phyloP scores from a whole-genome alignment of 768 basidiomycete species.

The Guyanaporus albipodus region DNA sequence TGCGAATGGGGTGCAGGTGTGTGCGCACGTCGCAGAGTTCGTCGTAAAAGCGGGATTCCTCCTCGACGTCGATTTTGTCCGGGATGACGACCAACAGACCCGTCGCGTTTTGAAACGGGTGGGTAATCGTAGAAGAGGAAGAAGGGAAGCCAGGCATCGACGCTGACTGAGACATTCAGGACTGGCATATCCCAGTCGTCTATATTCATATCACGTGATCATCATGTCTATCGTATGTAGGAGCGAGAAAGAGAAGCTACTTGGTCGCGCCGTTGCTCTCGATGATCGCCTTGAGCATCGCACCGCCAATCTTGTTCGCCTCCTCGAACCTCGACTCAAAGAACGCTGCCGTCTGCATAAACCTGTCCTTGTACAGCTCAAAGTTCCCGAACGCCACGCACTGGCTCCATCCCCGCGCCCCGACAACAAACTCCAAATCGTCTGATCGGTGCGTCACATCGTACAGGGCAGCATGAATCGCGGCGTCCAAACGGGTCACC shows the following conservation, averaged over 20 bases:
- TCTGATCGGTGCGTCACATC: constrained; percentile 81
- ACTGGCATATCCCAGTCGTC: no score
- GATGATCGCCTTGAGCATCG: constrained; percentile 88
- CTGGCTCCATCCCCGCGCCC: constrained; percentile 94
- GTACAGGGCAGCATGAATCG: constrained; percentile 69
- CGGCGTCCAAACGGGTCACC: constrained; percentile 53
- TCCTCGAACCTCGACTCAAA: constrained; percentile 88
- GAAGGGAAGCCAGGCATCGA: constrained; percentile 6
- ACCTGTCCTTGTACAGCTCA: constrained; percentile 79
- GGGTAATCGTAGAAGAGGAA: constrained; percentile 12
- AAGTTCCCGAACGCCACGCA: constrained; percentile 91
- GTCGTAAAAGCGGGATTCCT: constrained; percentile 64
- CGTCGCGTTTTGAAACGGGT: constrained; percentile 47
- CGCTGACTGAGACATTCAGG: not conserved
- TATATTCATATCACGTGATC: not conserved
- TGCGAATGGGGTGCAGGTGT: not conserved
- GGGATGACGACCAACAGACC: constrained; percentile 53
- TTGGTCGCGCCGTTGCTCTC: constrained; percentile 37
- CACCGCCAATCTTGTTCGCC: constrained; percentile 72
- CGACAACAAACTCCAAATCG: constrained; percentile 92
- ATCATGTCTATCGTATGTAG: no score
- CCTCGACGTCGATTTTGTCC: constrained; percentile 60
- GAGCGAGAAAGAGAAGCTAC: no score
- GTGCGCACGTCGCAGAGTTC: constrained; percentile 47
- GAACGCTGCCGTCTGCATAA: constrained; percentile 74